These are phyloP conservation scores for Phytophthora vignae DNA, from an alignment of 352 stramenopile species.

Conservation along the genomic window DNA sequence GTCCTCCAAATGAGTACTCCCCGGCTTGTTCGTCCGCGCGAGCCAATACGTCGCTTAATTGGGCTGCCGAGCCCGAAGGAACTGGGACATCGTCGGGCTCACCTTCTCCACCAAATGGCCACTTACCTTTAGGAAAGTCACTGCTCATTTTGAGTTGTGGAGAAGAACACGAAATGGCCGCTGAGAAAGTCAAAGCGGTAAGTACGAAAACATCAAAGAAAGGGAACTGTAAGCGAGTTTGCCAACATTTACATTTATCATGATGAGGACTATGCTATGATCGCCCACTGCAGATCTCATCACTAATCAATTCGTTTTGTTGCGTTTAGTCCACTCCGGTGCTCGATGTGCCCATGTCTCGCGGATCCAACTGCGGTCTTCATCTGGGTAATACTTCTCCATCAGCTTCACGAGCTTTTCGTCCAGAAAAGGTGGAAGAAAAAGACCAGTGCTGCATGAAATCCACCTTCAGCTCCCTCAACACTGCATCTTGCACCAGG, in stretches of 20 bases:
- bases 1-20: conserved; percentile 16
- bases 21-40: neutral
- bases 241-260: too few species aligned
- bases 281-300: too few species aligned
- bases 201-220: too few species aligned
- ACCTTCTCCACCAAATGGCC: conserved; percentile 14
- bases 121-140: neutral
- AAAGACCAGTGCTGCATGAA: neutral
- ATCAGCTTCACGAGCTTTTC: neutral
- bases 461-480: neutral
- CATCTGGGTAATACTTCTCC: neutral
- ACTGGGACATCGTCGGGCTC: neutral
- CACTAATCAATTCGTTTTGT: too few species aligned
- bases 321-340: neutral
- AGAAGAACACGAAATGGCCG: too few species aligned
- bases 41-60: conserved; percentile 17
- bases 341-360: neutral
- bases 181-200: too few species aligned
- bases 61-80: neutral
- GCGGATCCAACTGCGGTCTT: neutral
- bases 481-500: neutral
- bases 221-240: too few species aligned
- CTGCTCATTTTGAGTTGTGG: neutral
- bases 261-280: too few species aligned
- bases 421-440: neutral